These are phyloP conservation scores for Thalia dealbata DNA, from an alignment of 176 grass and related monocot genomes.

Conservation along the genomic window DNA sequence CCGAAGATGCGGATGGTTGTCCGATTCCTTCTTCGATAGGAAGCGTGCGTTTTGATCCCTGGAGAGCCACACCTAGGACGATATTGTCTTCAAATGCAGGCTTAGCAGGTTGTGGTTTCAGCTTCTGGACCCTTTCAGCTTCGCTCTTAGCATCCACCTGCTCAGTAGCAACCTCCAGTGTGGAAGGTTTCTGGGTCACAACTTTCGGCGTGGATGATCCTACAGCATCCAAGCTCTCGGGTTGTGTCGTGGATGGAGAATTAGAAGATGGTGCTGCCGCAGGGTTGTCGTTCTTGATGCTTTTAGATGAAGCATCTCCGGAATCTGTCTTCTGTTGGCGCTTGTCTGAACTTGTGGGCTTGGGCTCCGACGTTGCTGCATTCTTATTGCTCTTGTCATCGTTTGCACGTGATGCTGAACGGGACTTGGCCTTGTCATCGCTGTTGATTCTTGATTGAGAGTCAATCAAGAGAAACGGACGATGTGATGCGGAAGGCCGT, in stretches of 20 bases:
- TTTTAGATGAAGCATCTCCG: constrained; percentile 40
- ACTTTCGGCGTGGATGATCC: constrained; percentile 12
- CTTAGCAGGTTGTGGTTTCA: constrained; percentile 21
- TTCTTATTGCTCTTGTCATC: constrained; percentile 54
- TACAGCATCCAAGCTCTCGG: constrained; percentile 26
- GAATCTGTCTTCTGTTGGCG: constrained; percentile 39
- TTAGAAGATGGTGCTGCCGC: neutral
- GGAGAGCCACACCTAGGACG: constrained; percentile 79
- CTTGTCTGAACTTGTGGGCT: constrained; percentile 39
- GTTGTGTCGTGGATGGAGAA: constrained; percentile 21
- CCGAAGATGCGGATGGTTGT: constrained; percentile 26
- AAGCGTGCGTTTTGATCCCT: constrained; percentile 82
- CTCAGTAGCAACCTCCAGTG: constrained; percentile 22
- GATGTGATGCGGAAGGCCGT: constrained; percentile 27
- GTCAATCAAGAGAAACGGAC: constrained; percentile 67
- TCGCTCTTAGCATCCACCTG: constrained; percentile 43
- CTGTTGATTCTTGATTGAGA: constrained; percentile 54
- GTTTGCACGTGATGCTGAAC: constrained; percentile 18
- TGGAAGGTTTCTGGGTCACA: constrained; percentile 29
- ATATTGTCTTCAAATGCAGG: constrained; percentile 82
- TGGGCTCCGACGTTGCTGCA: constrained; percentile 29
- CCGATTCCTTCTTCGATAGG: constrained; percentile 71
- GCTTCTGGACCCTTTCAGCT: constrained; percentile 24
- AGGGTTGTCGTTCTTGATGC: constrained; percentile 31
- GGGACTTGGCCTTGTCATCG: constrained; percentile 47